Evolutionary conservation across 192 early-diverging fungal species (phyloP).

Genomic region (Coemansia sp.): DNA sequence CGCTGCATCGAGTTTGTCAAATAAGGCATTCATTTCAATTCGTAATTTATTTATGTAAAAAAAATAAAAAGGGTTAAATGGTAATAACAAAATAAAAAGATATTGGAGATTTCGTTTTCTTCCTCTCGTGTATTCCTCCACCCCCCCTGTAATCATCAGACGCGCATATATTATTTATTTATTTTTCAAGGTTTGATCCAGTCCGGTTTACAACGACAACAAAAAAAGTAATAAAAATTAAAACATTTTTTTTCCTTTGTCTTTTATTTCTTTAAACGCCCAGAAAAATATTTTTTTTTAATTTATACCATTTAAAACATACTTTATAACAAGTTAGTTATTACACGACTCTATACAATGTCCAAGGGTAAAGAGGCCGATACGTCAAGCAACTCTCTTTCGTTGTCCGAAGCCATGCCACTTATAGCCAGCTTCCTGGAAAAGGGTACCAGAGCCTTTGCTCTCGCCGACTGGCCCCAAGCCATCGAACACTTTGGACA

Average conservation of each 20-base stretch:
- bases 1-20: constrained; percentile 28
- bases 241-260: neutral
- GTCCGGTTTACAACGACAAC: neutral
- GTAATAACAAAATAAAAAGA: neutral
- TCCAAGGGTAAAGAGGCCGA: constrained; percentile 40
- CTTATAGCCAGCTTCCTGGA: constrained; percentile 56
- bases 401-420: constrained; percentile 29
- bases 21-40: constrained; percentile 20
- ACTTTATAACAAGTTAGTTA: neutral
- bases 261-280: neutral
- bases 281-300: neutral
- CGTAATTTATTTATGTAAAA: neutral
- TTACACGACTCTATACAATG: neutral
- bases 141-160: too few relatives aligned
- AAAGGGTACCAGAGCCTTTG: constrained; percentile 63
- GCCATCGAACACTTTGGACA: constrained; percentile 65
- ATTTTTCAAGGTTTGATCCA: neutral
- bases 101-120: too few relatives aligned
- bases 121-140: too few relatives aligned
- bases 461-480: constrained; percentile 59
- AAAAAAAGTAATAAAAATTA: neutral
- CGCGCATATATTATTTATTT: constrained; percentile 1
- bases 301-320: neutral
- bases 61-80: neutral
- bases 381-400: constrained; percentile 3